These are phyloP conservation scores for Exidia glandulosa DNA, from an alignment of 768 basidiomycete genomes.

Conservation along the genomic window DNA sequence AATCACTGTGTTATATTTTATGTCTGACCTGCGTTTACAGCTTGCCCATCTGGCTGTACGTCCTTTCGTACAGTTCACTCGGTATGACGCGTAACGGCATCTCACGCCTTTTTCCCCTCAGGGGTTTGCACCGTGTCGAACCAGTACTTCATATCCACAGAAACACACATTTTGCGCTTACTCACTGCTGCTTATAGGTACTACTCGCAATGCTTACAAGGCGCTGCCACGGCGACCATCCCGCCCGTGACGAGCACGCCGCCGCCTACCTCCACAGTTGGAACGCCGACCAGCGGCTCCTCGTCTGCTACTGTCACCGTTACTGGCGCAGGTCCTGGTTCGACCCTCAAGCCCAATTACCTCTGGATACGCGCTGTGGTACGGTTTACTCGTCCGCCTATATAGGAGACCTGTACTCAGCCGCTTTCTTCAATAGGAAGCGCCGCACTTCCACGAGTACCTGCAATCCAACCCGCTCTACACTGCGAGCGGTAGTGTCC, in stretches of 20 bases:
- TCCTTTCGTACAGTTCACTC: too few relatives aligned
- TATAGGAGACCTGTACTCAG: not conserved
- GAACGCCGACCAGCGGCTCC: constrained; percentile 10
- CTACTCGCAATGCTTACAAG: constrained; percentile 7
- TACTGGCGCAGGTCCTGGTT: constrained; percentile 12
- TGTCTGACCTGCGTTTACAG: not conserved
- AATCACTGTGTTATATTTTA: not conserved
- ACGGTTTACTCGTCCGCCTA: constrained; percentile 10
- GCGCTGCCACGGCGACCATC: not conserved
- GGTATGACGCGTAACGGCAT: not conserved
- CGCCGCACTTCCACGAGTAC: constrained; percentile 52
- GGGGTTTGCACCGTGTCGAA: not conserved
- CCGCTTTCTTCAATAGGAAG: constrained; percentile 23
- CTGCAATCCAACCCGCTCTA: constrained; percentile 30
- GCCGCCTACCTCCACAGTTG: constrained; percentile 3
- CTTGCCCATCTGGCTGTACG: not conserved
- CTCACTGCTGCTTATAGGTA: too few relatives aligned
- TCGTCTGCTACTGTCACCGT: constrained; percentile 8
- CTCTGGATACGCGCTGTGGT: constrained; percentile 51
- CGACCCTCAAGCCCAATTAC: constrained; percentile 38
- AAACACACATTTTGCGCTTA: not conserved
- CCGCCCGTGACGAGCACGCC: not conserved
- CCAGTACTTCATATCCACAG: not conserved
- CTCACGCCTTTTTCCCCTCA: not conserved
- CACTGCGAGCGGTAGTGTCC: constrained; percentile 36